Evolutionary conservation across 768 basidiomycete genomes (phyloP), one percentile per base, ranked within the genome.

Genomic region (Trichaptum fuscoviolaceum): DNA sequence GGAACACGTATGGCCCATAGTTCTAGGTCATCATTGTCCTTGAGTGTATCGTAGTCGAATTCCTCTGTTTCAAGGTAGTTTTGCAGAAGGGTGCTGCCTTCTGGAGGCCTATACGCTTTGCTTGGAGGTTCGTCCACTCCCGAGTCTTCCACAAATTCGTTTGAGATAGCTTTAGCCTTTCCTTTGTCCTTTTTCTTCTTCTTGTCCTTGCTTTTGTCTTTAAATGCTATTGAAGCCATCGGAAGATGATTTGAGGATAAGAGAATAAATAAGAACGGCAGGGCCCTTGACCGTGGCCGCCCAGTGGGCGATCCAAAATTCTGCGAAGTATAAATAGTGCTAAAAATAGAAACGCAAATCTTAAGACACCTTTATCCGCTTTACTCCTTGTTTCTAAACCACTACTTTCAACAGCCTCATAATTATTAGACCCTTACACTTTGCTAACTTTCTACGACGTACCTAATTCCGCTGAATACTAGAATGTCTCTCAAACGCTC

Each of bases 1-100:
- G 91, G 91, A 18, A 86, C 83, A 12, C 91, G 84, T 36, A 92
- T 82, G 15, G 91, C 76, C 85, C 90, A 92, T 9, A 93, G 70
- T 69, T 93, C 90, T 10, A 85, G 70, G 67, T 91, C 84, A 0
- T 78, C 74, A 27, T 88, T 81, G 1, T 81, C 71, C 12, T 84
- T 79, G 5, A 93, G 67, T 7, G 78, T 75, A 66, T 89, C 88
- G 89, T 89, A 92, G 70, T 91, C 90, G 70, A 90, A 90, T 2
- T 81, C 79, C 1, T 79, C 78, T 1, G 8, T 67, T 66, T 88
- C 83, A 17, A 77, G 76, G 25, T 75, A 69, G 66, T 82, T 76
- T 62, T 85, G 79, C n/a, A 88, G 71, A 18, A 82, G 73, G 8
- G 77, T 75, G n/a, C 81, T 77, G 8, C 84, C 87, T 1, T 75